These are phyloP conservation scores for Candida methanosorbosa DNA, from an alignment of 805 yeast genomes.

Conservation along the genomic window DNA sequence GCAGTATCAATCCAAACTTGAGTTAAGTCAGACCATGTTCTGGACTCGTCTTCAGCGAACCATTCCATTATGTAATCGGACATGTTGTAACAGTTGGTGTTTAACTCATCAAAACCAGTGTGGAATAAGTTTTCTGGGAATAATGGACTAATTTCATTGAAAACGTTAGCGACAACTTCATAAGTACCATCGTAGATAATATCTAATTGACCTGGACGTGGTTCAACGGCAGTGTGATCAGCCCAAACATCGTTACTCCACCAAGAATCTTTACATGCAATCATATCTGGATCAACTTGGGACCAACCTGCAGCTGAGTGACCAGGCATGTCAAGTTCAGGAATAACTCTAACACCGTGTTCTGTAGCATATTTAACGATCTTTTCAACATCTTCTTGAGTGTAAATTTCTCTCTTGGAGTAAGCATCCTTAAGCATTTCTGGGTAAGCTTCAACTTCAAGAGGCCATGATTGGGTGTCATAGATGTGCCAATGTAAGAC, in stretches of 20 bases:
- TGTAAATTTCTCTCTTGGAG: slow-evolving; percentile 22
- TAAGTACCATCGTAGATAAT: slow-evolving; percentile 24
- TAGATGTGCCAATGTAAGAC: slow-evolving; percentile 32
- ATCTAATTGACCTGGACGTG: slow-evolving; percentile 34
- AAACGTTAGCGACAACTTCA: slow-evolving; percentile 25
- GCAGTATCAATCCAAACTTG: slow-evolving; percentile 28
- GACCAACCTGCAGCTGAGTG: slow-evolving; percentile 32
- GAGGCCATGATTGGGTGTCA: slow-evolving; percentile 34
- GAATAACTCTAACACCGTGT: slow-evolving; percentile 32
- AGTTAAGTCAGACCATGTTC: slow-evolving; percentile 22
- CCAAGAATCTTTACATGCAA: slow-evolving; percentile 26
- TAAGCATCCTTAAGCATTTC: slow-evolving; percentile 31
- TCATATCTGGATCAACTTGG: slow-evolving; percentile 21
- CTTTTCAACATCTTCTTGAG: slow-evolving; percentile 18
- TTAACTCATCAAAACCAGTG: slow-evolving; percentile 33
- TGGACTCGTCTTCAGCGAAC: slow-evolving; percentile 17
- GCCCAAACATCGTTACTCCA: slow-evolving; percentile 18
- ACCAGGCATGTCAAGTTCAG: slow-evolving; percentile 35
- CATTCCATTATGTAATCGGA: slow-evolving; percentile 20
- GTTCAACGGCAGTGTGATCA: slow-evolving; percentile 24
- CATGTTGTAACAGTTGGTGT: slow-evolving; percentile 24
- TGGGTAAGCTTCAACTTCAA: slow-evolving; percentile 24
- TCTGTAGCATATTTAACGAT: slow-evolving; percentile 24
- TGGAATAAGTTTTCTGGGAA: slow-evolving; percentile 31
- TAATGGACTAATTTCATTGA: slow-evolving; percentile 22